These are phyloP conservation scores for Saposhnikovia divaricata DNA, from an alignment of 129 eudicot genomes.

Conservation along the genomic window DNA sequence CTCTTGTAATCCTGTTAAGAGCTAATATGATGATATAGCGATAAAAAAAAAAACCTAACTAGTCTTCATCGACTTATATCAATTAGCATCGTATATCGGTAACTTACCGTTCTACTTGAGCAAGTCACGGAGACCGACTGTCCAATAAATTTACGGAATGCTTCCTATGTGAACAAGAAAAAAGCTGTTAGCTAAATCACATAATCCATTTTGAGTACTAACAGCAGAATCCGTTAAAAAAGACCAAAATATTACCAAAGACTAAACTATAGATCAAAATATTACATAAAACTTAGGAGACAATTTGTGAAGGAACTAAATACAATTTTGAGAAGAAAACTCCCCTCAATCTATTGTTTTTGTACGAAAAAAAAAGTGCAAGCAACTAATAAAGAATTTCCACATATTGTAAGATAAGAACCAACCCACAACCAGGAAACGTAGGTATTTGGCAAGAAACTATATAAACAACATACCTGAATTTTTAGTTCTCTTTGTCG, in stretches of 20 bases:
- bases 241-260: not conserved
- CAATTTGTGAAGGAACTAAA: too few relatives aligned
- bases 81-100: not conserved
- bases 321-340: too few relatives aligned
- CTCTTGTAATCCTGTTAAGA: not conserved
- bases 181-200: not conserved
- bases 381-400: too few relatives aligned
- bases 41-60: not conserved
- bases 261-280: not conserved
- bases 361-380: too few relatives aligned
- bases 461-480: too few relatives aligned
- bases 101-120: conserved; percentile 57
- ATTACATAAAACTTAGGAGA: too few relatives aligned
- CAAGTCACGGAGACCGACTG: conserved; percentile 82
- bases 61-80: not conserved
- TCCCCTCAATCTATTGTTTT: too few relatives aligned
- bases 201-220: not conserved
- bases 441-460: too few relatives aligned
- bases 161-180: conserved; percentile 41
- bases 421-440: too few relatives aligned
- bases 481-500: too few relatives aligned
- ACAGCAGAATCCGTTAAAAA: not conserved
- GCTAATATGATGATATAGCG: not conserved
- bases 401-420: too few relatives aligned
- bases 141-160: conserved; percentile 81